Conservation (phyloP, 305 asterid genomes). For the Solanum hybrid region DNA sequence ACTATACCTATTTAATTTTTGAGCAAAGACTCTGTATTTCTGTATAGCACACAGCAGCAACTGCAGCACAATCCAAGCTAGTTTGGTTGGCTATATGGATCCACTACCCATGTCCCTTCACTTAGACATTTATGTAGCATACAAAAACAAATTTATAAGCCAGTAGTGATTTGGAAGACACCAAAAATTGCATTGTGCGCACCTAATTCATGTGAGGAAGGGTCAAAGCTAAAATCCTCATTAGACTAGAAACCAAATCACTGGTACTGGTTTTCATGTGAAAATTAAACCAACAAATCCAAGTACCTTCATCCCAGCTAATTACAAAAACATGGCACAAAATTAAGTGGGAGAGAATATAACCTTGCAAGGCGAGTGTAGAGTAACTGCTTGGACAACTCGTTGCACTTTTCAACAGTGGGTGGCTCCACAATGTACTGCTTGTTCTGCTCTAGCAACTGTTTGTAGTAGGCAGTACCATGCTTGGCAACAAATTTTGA, state of each 20-base stretch:
- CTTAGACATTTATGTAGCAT: not conserved
- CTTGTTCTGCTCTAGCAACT: constrained; percentile 68
- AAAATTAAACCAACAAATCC: not conserved
- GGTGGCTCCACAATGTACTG: constrained; percentile 75
- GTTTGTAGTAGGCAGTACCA: constrained; percentile 57
- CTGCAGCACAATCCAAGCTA: not conserved
- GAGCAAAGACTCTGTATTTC: not conserved
- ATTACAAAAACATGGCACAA: not conserved
- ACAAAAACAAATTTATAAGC: not conserved
- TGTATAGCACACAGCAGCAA: not conserved
- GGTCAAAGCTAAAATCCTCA: not conserved
- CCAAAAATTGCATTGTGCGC: not conserved
- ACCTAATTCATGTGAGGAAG: not conserved
- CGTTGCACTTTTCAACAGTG: constrained; percentile 65
- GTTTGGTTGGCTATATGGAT: not conserved
- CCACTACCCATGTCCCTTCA: not conserved
- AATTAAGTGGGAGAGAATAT: not conserved
- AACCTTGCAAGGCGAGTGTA: constrained; percentile 95
- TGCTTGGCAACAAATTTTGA: constrained; percentile 48
- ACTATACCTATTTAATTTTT: not conserved
- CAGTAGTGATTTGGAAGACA: not conserved
- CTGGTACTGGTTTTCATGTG: not conserved
- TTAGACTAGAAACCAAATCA: not conserved
- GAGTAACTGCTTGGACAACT: constrained; percentile 65
- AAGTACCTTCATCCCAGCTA: not conserved